phyloP scores from a whole-genome alignment of 805 yeast genomes.

The Candida sithepensis region DNA sequence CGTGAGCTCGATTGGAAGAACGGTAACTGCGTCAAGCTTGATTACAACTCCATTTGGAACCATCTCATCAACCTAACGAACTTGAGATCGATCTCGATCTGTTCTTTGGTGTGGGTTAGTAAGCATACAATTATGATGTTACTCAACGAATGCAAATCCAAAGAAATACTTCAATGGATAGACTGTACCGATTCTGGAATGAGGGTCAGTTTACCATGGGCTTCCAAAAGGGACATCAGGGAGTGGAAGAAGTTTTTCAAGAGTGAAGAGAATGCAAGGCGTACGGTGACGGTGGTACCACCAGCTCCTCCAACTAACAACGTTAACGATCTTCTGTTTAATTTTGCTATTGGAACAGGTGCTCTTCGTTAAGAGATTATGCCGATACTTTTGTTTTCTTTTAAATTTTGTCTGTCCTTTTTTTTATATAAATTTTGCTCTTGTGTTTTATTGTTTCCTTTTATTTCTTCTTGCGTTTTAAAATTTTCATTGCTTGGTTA shows the following conservation, averaged over 20 bases:
- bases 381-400: conserved; percentile 1
- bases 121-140: conserved; percentile 24
- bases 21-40: conserved; percentile 35
- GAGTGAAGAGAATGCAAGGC: conserved; percentile 1
- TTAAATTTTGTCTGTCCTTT: too few species aligned
- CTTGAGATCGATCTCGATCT: conserved; percentile 26
- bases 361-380: conserved; percentile 17
- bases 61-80: conserved; percentile 13
- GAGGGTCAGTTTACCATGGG: conserved; percentile 48
- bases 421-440: too few species aligned
- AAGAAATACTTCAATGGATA: conserved; percentile 20
- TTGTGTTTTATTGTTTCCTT: too few species aligned
- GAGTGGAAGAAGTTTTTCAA: conserved; percentile 26
- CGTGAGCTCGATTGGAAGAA: conserved; percentile 30
- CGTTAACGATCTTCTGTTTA: conserved; percentile 1
- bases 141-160: conserved; percentile 15
- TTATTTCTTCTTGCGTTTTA: too few species aligned
- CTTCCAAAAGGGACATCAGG: conserved; percentile 14
- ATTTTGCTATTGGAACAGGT: conserved; percentile 5
- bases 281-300: background rate
- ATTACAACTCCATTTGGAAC: conserved; percentile 44
- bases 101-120: conserved; percentile 32
- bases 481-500: too few species aligned
- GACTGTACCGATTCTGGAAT: conserved; percentile 49
- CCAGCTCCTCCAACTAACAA: background rate